Evolutionary conservation across 2,329 filamentous ascomycete genomes (phyloP).

Genomic region (Claviceps arundinis): DNA sequence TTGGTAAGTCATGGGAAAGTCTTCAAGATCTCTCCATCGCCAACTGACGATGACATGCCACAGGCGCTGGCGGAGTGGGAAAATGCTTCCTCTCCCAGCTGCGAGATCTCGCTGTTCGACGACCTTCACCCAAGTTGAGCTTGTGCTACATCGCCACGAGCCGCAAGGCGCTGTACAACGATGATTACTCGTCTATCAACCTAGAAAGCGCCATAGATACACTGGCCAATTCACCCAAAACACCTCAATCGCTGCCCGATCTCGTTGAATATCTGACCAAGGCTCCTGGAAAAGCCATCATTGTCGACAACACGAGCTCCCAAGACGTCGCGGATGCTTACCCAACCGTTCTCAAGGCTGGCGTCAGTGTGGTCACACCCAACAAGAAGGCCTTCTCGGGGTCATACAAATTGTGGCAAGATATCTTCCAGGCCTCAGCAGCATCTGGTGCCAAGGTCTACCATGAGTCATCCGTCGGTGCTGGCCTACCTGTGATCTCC

Average conservation of each 20-base stretch:
- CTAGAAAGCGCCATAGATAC: constrained; percentile 47
- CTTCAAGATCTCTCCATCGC: not conserved
- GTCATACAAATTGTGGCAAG: constrained; percentile 67
- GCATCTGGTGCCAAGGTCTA: constrained; percentile 69
- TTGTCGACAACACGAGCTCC: constrained; percentile 94
- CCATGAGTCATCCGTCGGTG: constrained; percentile 90
- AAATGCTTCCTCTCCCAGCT: constrained; percentile 83
- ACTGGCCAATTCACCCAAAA: constrained; percentile 49
- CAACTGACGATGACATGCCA: constrained; percentile 7
- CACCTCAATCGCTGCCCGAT: constrained; percentile 54
- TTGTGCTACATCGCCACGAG: constrained; percentile 80
- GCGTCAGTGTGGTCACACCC: constrained; percentile 84
- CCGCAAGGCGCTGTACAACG: constrained; percentile 65
- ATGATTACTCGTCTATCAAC: constrained; percentile 55
- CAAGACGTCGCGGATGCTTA: constrained; percentile 75
- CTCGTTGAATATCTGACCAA: constrained; percentile 65
- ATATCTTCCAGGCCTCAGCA: constrained; percentile 66
- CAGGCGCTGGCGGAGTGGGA: constrained; percentile 86
- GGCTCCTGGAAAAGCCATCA: constrained; percentile 64
- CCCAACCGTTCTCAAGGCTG: constrained; percentile 64
- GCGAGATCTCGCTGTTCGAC: constrained; percentile 49
- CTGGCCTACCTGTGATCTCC: constrained; percentile 83
- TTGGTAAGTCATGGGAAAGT: constrained; percentile 23
- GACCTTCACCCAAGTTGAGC: constrained; percentile 55
- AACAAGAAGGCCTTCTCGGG: constrained; percentile 98